phyloP scores from a whole-genome alignment of 169 alveolate species.

The Plasmodium coatneyi region DNA sequence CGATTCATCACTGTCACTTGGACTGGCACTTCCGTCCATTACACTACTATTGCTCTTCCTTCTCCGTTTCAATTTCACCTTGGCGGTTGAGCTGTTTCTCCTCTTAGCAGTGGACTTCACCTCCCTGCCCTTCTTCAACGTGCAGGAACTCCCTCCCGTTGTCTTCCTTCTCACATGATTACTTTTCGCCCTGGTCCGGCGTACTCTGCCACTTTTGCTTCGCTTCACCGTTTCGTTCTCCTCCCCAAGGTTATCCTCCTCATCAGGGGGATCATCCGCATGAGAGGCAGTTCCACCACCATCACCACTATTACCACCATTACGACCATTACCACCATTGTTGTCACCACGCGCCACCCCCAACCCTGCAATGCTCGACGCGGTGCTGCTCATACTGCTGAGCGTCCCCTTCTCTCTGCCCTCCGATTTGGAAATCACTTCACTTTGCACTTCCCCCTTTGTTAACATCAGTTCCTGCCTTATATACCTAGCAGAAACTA shows the following conservation, averaged over 20 bases:
- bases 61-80: constrained; percentile 10
- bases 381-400: constrained; percentile 33
- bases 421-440: not conserved
- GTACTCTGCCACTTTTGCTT: not conserved
- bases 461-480: constrained; percentile 17
- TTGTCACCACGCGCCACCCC: not conserved
- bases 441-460: not conserved
- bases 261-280: not conserved
- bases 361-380: not conserved
- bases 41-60: not conserved
- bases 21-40: constrained; percentile 17
- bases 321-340: too few species aligned
- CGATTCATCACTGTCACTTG: constrained; percentile 47
- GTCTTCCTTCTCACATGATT: constrained; percentile 9
- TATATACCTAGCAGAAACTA: constrained; percentile 67
- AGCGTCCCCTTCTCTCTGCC: not conserved
- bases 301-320: not conserved
- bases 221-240: not conserved
- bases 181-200: not conserved
- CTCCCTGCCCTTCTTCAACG: constrained; percentile 6
- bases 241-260: not conserved
- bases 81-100: not conserved
- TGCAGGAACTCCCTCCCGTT: not conserved
- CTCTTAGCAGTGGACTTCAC: not conserved
- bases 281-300: not conserved